Base-by-base conservation (phyloP, 208 protist genomes). In the Wallacemonas sp. region DNA sequence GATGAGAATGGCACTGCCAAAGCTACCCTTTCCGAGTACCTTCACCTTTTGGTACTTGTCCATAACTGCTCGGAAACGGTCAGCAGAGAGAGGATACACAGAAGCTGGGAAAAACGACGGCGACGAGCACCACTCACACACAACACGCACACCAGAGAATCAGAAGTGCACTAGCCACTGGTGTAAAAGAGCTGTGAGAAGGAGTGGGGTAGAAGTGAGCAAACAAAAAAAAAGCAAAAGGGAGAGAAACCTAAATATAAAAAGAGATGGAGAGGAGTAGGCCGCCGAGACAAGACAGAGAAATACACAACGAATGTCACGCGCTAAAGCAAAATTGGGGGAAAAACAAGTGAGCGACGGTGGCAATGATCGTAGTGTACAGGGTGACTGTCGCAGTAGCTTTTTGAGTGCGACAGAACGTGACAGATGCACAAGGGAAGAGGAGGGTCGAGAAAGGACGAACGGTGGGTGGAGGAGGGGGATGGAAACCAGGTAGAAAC, bases 21-120 rank as follows among this genome's bases (percentile, higher is more conserved):
- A 98, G 68, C 85, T 94, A 22, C 94, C 94, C 63, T 98, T 98
- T 10, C 94, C 94, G 5, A 98, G 77, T 2, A 97, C 88, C 61
- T 84, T 81, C 39, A 97, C 67, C 54, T 89, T 94, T 38, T 86
- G 68, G 65, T 98, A 98, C 57, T 96, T 97, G 25, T 97, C 92
- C 92, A 96, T 96, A n/a, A n/a, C n/a, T n/a, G n/a, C n/a, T n/a
- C n/a, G n/a, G n/a, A n/a, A n/a, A n/a, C n/a, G n/a, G n/a, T 48
- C 36, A 0, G 36, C 14, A 14, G 36, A 41, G 14, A 41, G 36
- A 14, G 36, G 36, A 41, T 7, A 41, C 36, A 41, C 36, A 52
- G n/a, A 52, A 20, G 33, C n/a, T n/a, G n/a, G 33, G 33, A 28
- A 41, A 62, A 39, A 62, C 20, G 11, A 62, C 29, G 23, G 20